These are phyloP conservation scores for Metahyphopichia silvanorum DNA, from an alignment of 805 yeast species.

Conservation along the genomic window DNA sequence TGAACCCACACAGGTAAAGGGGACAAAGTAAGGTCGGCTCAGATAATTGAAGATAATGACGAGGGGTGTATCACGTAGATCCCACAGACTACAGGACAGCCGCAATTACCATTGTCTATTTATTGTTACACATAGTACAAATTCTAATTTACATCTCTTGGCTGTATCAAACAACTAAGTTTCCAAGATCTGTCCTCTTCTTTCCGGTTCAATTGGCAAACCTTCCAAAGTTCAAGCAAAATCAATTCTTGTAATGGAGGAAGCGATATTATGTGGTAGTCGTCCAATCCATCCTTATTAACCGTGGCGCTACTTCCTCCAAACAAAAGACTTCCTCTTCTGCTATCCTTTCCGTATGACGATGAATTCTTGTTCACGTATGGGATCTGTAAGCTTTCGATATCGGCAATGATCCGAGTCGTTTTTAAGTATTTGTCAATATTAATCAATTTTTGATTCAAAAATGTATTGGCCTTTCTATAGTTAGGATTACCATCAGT, in stretches of 20 bases:
- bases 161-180: conserved; percentile 60
- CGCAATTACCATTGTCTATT: no score
- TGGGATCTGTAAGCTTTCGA: conserved; percentile 66
- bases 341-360: conserved; percentile 8
- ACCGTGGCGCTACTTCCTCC: conserved; percentile 5
- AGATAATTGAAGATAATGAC: no score
- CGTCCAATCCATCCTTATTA: conserved; percentile 21
- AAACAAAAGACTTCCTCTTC: conserved; percentile 22
- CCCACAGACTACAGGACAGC: no score
- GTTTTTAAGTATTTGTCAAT: conserved; percentile 71
- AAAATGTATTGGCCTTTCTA: conserved; percentile 56
- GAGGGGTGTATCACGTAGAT: no score
- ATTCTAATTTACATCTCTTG: conserved; percentile 33
- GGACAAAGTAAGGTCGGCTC: background rate
- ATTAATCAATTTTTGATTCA: conserved; percentile 60
- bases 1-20: background rate
- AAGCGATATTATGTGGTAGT: conserved; percentile 36
- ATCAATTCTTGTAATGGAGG: conserved; percentile 56
- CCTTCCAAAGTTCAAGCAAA: conserved; percentile 67
- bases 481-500: conserved; percentile 75
- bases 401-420: conserved; percentile 61
- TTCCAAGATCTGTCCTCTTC: conserved; percentile 74
- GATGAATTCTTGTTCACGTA: conserved; percentile 38
- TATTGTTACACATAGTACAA: background rate
- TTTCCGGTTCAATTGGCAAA: conserved; percentile 53